Base-by-base conservation (phyloP, 768 basidiomycete genomes). In the Tremella mesenterica region DNA sequence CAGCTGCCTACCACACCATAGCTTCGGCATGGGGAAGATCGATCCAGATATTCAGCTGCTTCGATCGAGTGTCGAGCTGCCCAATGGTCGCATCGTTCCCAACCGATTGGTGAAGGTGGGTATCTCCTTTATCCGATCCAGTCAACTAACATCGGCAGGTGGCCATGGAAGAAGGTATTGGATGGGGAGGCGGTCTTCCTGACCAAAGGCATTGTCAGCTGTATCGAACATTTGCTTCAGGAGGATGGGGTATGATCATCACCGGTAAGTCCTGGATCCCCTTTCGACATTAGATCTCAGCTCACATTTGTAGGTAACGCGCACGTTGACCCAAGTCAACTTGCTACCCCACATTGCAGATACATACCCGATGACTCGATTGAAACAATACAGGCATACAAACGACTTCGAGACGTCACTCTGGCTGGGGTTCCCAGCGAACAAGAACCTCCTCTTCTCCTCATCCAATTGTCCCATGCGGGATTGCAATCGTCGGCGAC, bases 161-260 rank as follows among this genome's bases (percentile, higher is more conserved):
- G n/a, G 83, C 92, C 0, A 78, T 92, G 80, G 92, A 91, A 59
- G 92, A 96, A 70, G 84, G 88, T 63, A 76, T 93, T 9, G 80
- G 84, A 0, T 75, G 84, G 27, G 74, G 75, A 9, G 86, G 88
- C 20, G 87, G 88, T 0, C 79, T 80, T 9, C 90, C 91, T 0
- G 88, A 85, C 57, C 61, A 74, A 13, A 70, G 76, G 39, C 86
- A 90, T 69, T 65, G 78, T 30, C 63, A 73, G 0, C 76, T 95
- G 26, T 95, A 96, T 67, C 71, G 79, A 0, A 75, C 76, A 60
- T 96, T 91, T 90, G 81, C 82, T 1, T 70, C 75, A 48, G 80
- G 84, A 10, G 78, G 79, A 44, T 96, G 88, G 88, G 92, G 88
- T 0, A 87, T 95, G 79, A 75, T 93, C 43, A 70, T 92, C 26